A percentile compares a stretch with the other conserved stretches of the same genome.
phyloP scores from a whole-genome alignment of 768 basidiomycete species.

The Boletus patriciae region DNA sequence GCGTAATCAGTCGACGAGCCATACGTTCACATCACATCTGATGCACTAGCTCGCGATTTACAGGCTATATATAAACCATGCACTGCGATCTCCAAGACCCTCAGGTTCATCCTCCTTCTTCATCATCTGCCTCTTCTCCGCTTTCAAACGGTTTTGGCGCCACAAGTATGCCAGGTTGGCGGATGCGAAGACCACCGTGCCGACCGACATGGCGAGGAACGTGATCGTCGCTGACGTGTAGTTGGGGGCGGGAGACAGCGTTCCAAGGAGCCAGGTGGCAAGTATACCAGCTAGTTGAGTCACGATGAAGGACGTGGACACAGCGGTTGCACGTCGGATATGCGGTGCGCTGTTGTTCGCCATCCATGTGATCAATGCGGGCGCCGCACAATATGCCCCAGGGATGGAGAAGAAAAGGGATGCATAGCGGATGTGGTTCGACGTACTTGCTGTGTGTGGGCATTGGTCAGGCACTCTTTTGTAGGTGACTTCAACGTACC shows the following conservation, averaged over 20 bases:
- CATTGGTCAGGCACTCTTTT: not conserved
- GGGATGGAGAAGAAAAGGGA: constrained; percentile 57
- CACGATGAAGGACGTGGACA: not conserved
- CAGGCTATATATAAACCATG: constrained; percentile 53
- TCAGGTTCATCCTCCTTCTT: constrained; percentile 37
- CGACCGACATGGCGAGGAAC: not conserved
- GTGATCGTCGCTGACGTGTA: not conserved
- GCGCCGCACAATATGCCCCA: constrained; percentile 41
- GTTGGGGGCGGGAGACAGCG: not conserved
- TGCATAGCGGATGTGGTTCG: constrained; percentile 47
- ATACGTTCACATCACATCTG: no score
- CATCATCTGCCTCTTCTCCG: constrained; percentile 30
- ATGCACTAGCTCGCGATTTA: constrained; percentile 15
- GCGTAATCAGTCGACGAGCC: no score
- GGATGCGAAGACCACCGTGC: not conserved
- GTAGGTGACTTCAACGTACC: constrained; percentile 33
- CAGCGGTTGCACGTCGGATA: not conserved
- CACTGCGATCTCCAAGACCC: constrained; percentile 49
- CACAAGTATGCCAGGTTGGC: not conserved
- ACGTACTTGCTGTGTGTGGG: constrained; percentile 21
- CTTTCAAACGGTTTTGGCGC: no score
- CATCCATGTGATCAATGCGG: not conserved
- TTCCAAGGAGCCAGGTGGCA: constrained; percentile 3
- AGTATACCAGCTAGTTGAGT: not conserved
- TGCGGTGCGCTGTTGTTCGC: constrained; percentile 6